phyloP scores from a whole-genome alignment of 305 asterid genomes.

The Salvia sclarea region DNA sequence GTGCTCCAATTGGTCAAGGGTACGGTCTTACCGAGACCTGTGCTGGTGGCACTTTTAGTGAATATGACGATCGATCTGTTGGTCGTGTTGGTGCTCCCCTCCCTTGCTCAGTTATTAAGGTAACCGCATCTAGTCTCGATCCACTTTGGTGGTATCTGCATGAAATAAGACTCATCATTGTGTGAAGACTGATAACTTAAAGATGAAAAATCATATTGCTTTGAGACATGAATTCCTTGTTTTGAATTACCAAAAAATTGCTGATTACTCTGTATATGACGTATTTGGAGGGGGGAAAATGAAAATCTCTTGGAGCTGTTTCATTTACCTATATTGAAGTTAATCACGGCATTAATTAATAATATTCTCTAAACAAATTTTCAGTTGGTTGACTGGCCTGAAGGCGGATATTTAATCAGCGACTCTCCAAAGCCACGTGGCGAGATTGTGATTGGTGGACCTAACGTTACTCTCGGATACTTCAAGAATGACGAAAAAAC shows the following conservation, averaged over 20 bases:
- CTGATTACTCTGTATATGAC: too few relatives aligned
- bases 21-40: slow-evolving; percentile 98
- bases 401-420: slow-evolving; percentile 76
- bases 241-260: too few relatives aligned
- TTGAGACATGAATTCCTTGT: too few relatives aligned
- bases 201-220: background rate
- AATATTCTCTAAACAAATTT: slow-evolving; percentile 18
- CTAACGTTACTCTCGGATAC: slow-evolving; percentile 92
- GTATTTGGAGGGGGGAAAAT: too few relatives aligned
- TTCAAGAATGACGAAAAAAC: slow-evolving; percentile 88
- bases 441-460: slow-evolving; percentile 92
- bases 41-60: slow-evolving; percentile 97
- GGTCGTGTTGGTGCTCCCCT: slow-evolving; percentile 97
- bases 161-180: background rate
- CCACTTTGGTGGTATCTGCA: slow-evolving; percentile 7
- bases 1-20: slow-evolving; percentile 98
- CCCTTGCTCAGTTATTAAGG: slow-evolving; percentile 92
- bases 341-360: background rate
- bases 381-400: slow-evolving; percentile 95
- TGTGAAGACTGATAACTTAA: background rate
- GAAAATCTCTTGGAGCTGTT: too few relatives aligned
- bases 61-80: slow-evolving; percentile 90
- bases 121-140: slow-evolving; percentile 29
- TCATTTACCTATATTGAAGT: too few relatives aligned
- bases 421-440: slow-evolving; percentile 93